phyloP scores from a whole-genome alignment of 2,329 filamentous ascomycete genomes.

The Thielaviopsis musarum region DNA sequence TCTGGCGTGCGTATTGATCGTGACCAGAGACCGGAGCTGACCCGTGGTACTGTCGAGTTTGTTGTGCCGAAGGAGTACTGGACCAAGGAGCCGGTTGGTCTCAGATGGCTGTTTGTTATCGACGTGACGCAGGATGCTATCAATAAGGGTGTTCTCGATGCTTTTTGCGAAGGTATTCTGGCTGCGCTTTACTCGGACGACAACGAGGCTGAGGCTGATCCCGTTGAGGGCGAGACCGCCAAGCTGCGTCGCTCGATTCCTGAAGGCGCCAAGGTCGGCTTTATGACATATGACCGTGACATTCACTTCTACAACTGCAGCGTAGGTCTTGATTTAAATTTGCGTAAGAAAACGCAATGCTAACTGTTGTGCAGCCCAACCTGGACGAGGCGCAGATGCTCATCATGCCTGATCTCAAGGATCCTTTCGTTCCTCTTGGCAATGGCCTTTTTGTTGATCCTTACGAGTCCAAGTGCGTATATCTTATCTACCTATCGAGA shows the following conservation, averaged over 20 bases:
- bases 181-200: conserved; percentile 59
- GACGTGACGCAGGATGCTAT: conserved; percentile 86
- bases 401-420: conserved; percentile 94
- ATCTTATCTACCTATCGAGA: not conserved
- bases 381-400: conserved; percentile 90
- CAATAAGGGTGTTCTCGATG: conserved; percentile 78
- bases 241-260: conserved; percentile 46
- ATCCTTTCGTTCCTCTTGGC: conserved; percentile 84
- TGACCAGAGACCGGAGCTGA: conserved; percentile 75
- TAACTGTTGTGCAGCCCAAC: conserved; percentile 33
- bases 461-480: conserved; percentile 57
- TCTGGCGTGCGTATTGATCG: conserved; percentile 77
- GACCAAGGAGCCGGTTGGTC: conserved; percentile 78
- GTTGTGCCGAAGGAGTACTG: conserved; percentile 97
- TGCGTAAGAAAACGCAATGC: conserved; percentile 1
- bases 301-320: conserved; percentile 97
- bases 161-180: conserved; percentile 78
- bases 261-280: conserved; percentile 71
- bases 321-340: conserved; percentile 30
- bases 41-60: conserved; percentile 86
- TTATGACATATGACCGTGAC: conserved; percentile 90
- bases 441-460: conserved; percentile 92
- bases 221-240: conserved; percentile 26
- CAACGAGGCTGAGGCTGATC: conserved; percentile 26
- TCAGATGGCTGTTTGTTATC: conserved; percentile 80